Evolutionary conservation across 345 rosid genomes (phyloP).

Genomic region (Noccaea caerulescens): DNA sequence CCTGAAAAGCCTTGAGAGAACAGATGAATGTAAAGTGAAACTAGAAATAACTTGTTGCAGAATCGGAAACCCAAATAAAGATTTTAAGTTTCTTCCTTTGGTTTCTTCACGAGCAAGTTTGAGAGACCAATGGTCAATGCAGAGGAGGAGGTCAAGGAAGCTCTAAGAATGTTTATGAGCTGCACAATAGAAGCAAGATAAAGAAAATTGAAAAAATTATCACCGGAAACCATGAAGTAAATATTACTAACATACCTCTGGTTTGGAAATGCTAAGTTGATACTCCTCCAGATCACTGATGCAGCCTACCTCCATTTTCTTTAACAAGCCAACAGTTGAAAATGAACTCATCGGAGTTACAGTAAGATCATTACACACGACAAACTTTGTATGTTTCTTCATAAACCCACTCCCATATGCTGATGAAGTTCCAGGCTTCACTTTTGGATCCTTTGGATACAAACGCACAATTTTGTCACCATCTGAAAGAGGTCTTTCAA

Average conservation of each 20-base stretch:
- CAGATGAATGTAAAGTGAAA: not conserved
- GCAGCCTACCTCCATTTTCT: constrained; percentile 8
- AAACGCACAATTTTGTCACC: not conserved
- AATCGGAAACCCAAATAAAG: not conserved
- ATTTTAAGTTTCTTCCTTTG: constrained; percentile 6
- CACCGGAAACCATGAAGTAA: not conserved
- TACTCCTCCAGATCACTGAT: constrained; percentile 20
- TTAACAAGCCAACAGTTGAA: constrained; percentile 18
- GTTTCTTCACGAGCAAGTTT: constrained; percentile 5
- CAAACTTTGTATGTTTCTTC: constrained; percentile 16
- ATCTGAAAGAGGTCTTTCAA: not conserved
- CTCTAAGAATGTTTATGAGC: constrained; percentile 16
- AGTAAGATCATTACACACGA: not conserved
- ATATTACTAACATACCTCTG: constrained; percentile 1
- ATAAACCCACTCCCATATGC: not conserved
- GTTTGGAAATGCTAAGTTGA: constrained; percentile 1
- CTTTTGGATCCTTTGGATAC: not conserved
- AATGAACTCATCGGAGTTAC: constrained; percentile 8
- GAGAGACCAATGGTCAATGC: constrained; percentile 20
- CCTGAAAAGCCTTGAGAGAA: not conserved
- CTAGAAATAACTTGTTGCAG: not conserved
- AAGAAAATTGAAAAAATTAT: not conserved
- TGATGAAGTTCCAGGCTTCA: not conserved
- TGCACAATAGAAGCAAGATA: not conserved
- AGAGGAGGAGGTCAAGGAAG: constrained; percentile 25